phyloP scores from a whole-genome alignment of 2,329 filamentous ascomycete genomes.

The Colletotrichum kahawae region DNA sequence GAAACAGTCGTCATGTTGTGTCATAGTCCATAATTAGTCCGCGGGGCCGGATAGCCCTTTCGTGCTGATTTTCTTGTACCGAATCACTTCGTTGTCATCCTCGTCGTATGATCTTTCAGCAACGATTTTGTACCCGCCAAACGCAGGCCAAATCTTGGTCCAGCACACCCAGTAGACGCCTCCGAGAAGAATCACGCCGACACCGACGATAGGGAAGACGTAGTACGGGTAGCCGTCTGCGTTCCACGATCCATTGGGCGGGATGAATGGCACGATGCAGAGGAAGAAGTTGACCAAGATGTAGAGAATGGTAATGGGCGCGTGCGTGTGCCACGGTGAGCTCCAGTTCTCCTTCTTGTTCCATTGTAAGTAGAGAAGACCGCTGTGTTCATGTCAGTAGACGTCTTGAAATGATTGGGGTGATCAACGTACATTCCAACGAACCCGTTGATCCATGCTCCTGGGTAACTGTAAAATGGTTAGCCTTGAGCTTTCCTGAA shows the following conservation, averaged over 20 bases:
- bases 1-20: too few species aligned
- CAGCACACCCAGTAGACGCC: constrained; percentile 58
- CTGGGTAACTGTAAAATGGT: constrained; percentile 33
- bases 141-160: constrained; percentile 53
- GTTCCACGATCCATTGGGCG: constrained; percentile 52
- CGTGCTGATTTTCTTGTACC: constrained; percentile 39
- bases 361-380: constrained; percentile 57
- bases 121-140: constrained; percentile 55
- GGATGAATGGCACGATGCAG: constrained; percentile 59
- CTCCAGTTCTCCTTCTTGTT: constrained; percentile 56
- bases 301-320: constrained; percentile 54
- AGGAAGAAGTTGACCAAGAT: constrained; percentile 57
- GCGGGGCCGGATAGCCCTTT: not conserved
- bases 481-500: too few species aligned
- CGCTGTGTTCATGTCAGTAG: constrained; percentile 30
- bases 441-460: constrained; percentile 58
- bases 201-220: constrained; percentile 59
- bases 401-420: too few species aligned
- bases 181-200: constrained; percentile 55
- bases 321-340: constrained; percentile 55
- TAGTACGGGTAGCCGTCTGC: constrained; percentile 60
- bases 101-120: constrained; percentile 47
- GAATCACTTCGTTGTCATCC: constrained; percentile 41
- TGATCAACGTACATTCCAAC: constrained; percentile 34
- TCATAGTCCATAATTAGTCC: too few species aligned